Evolutionary conservation across 2,329 filamentous ascomycete genomes (phyloP).

Genomic region (Mycosphaerella sp.): DNA sequence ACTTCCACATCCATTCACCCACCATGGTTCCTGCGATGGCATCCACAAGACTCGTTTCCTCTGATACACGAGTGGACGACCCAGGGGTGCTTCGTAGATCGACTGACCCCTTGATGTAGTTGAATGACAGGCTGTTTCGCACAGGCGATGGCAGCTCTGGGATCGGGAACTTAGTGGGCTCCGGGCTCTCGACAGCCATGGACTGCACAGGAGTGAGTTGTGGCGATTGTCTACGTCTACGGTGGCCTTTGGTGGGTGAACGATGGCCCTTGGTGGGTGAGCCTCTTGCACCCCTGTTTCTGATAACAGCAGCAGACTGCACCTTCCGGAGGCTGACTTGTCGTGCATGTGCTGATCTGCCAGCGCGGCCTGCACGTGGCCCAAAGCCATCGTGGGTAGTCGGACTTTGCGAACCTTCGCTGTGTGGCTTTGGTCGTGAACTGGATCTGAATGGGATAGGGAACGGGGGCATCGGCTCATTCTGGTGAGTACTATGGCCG

Average conservation of each 20-base stretch:
- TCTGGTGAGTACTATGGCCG: conserved; percentile 31
- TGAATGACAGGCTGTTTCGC: conserved; percentile 17
- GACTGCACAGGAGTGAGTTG: conserved; percentile 34
- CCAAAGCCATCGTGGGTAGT: conserved; percentile 47
- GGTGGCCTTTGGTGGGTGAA: conserved; percentile 42
- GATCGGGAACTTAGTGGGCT: conserved; percentile 31
- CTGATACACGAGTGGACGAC: conserved; percentile 15
- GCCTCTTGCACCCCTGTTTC: conserved; percentile 51
- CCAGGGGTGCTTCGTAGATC: conserved; percentile 18
- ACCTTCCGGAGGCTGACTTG: conserved; percentile 63
- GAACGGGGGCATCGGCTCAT: conserved; percentile 60
- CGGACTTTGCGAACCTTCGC: conserved; percentile 73
- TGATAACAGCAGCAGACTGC: conserved; percentile 69
- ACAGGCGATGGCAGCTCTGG: conserved; percentile 30
- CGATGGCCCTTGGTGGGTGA: conserved; percentile 42
- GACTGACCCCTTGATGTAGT: conserved; percentile 23
- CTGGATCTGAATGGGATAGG: conserved; percentile 86
- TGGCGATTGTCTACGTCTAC: conserved; percentile 28
- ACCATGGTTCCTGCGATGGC: conserved; percentile 98
- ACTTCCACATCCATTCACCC: conserved; percentile 95
- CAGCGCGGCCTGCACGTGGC: conserved; percentile 13
- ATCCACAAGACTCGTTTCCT: conserved; percentile 69
- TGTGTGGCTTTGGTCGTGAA: conserved; percentile 65
- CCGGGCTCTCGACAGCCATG: conserved; percentile 32
- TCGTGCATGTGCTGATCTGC: conserved; percentile 18